These are phyloP conservation scores for Tremellales sp. DNA, from an alignment of 1,284 basidiomycete species.

Conservation along the genomic window DNA sequence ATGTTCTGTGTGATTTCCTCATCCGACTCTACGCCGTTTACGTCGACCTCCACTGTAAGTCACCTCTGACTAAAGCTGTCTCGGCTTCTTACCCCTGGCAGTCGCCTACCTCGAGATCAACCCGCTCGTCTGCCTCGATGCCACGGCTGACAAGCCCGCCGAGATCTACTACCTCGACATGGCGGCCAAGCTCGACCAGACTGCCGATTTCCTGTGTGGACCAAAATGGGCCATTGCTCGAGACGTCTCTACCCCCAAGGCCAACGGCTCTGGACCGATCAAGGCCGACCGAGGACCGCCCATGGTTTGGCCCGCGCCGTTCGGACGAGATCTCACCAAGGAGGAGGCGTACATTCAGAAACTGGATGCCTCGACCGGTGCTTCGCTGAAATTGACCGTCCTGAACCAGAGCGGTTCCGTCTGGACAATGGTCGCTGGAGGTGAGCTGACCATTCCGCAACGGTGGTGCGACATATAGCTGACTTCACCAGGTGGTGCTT, in stretches of 20 bases:
- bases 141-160: conserved; percentile 65
- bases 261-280: conserved; percentile 55
- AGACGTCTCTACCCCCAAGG: conserved; percentile 67
- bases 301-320: conserved; percentile 96
- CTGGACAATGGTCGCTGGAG: conserved; percentile 99
- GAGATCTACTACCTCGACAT: conserved; percentile 97
- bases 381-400: conserved; percentile 96
- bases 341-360: conserved; percentile 99
- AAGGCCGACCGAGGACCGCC: conserved; percentile 91
- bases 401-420: conserved; percentile 91
- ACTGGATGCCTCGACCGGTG: conserved; percentile 93
- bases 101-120: conserved; percentile 99
- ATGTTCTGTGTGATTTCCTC: conserved; percentile 88
- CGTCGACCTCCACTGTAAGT: conserved; percentile 80
- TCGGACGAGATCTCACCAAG: conserved; percentile 96
- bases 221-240: conserved; percentile 98
- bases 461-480: no score
- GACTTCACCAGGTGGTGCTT: conserved; percentile 31
- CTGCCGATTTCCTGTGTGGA: conserved; percentile 95
- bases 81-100: conserved; percentile 36
- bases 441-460: conserved; percentile 17
- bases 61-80: background rate
- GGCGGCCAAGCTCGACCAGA: conserved; percentile 97
- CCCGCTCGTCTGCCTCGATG: conserved; percentile 92
- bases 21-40: conserved; percentile 94